A percentile compares a stretch with the other conserved stretches of the same genome.
Evolutionary conservation across 306 rosid genomes (phyloP).

Genomic region (Corylus avellana): DNA sequence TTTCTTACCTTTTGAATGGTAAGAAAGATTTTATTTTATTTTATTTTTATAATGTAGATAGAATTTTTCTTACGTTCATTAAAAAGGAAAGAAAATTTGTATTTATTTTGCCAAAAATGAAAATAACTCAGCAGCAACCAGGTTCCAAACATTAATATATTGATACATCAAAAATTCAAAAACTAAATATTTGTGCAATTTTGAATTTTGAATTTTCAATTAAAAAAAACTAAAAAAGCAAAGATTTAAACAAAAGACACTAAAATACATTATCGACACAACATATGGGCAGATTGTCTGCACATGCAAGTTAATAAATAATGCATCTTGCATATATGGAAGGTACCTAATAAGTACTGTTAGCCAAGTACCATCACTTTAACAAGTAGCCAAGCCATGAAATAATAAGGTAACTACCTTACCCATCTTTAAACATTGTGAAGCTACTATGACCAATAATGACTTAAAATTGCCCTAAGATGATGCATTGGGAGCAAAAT

Average conservation of each 20-base stretch:
- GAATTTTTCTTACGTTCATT: too few relatives aligned
- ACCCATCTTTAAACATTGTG: neutral
- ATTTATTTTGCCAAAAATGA: too few relatives aligned
- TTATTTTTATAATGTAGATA: too few relatives aligned
- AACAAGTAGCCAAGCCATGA: neutral
- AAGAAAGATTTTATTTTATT: too few relatives aligned
- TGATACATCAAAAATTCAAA: too few relatives aligned
- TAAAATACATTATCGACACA: too few relatives aligned
- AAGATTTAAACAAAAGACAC: neutral
- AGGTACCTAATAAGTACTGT: neutral
- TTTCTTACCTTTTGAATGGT: neutral
- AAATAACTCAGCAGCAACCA: too few relatives aligned
- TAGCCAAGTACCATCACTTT: neutral
- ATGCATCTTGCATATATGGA: neutral
- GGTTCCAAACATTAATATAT: too few relatives aligned
- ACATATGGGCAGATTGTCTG: neutral
- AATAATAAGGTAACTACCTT: too few relatives aligned
- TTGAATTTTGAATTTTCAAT: neutral
- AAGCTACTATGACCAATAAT: neutral
- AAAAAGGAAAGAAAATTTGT: too few relatives aligned
- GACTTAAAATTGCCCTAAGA: neutral
- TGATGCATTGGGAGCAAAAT: neutral
- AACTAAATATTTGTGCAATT: too few relatives aligned
- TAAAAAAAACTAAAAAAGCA: neutral
- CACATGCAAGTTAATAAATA: neutral